Percentiles rank a stretch among this genome's conserved stretches.
phyloP scores from a whole-genome alignment of 352 stramenopile species.

The Globisporangium spinosum region DNA sequence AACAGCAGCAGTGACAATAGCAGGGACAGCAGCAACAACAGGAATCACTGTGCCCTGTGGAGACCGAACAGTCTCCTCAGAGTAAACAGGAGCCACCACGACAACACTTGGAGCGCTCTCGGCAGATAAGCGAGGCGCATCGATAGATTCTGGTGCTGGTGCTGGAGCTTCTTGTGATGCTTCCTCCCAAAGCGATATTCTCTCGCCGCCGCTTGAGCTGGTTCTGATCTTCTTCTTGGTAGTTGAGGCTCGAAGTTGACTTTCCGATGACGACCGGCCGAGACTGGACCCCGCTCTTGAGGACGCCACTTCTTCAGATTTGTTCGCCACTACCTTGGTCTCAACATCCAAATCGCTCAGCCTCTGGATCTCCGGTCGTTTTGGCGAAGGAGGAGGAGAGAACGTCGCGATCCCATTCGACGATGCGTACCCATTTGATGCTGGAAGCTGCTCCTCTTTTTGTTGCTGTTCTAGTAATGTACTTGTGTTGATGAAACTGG shows the following conservation, averaged over 20 bases:
- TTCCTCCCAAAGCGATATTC: slow-evolving; percentile 17
- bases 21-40: background rate
- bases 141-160: background rate
- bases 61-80: background rate
- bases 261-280: background rate
- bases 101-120: background rate
- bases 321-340: background rate
- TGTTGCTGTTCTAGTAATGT: background rate
- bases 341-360: slow-evolving; percentile 13
- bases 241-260: background rate
- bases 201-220: slow-evolving; percentile 5
- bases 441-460: background rate
- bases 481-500: background rate
- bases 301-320: background rate
- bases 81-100: background rate
- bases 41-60: background rate
- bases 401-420: background rate
- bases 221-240: slow-evolving; percentile 4
- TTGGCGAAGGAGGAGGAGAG: slow-evolving; percentile 11
- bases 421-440: background rate
- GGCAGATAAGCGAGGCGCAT: background rate
- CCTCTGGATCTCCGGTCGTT: slow-evolving; percentile 4
- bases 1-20: background rate
- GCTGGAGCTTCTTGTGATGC: background rate
- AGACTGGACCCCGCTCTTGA: background rate